Conservation (phyloP, 441 rosid species). For the Brassica hybrid region DNA sequence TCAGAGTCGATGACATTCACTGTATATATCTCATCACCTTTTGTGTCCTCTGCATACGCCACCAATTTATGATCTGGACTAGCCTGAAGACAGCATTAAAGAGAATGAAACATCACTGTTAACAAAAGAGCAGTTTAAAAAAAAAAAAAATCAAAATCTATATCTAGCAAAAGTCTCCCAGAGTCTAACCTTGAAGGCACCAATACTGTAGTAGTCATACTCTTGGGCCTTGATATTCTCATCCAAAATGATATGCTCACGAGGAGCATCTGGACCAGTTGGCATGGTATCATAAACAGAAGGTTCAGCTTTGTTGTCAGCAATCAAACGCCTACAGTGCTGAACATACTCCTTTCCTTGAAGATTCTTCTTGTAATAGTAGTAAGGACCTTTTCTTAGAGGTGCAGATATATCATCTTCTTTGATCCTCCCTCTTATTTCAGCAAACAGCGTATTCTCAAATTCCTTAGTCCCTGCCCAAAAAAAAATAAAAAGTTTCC, state of each 20-base stretch:
- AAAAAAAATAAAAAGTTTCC: not conserved
- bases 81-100: constrained; percentile 49
- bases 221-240: constrained; percentile 78
- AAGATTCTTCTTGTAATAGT: constrained; percentile 69
- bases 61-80: constrained; percentile 79
- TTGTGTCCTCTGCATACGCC: constrained; percentile 87
- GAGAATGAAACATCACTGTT: not conserved
- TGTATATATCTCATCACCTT: constrained; percentile 79
- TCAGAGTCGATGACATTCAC: constrained; percentile 75
- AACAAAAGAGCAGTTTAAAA: not conserved
- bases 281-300: constrained; percentile 80
- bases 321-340: constrained; percentile 61
- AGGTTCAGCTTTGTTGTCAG: constrained; percentile 47
- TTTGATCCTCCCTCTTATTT: constrained; percentile 80
- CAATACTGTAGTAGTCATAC: constrained; percentile 61
- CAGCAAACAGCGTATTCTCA: constrained; percentile 68
- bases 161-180: not conserved
- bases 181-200: constrained; percentile 62
- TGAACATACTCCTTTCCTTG: constrained; percentile 88
- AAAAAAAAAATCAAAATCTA: not conserved
- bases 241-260: constrained; percentile 84
- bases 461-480: constrained; percentile 64
- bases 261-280: constrained; percentile 73
- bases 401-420: constrained; percentile 90
- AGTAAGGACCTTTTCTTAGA: constrained; percentile 65